These are phyloP conservation scores for Phytophthora pseudosyringae DNA, from an alignment of 352 stramenopile genomes.

Conservation along the genomic window DNA sequence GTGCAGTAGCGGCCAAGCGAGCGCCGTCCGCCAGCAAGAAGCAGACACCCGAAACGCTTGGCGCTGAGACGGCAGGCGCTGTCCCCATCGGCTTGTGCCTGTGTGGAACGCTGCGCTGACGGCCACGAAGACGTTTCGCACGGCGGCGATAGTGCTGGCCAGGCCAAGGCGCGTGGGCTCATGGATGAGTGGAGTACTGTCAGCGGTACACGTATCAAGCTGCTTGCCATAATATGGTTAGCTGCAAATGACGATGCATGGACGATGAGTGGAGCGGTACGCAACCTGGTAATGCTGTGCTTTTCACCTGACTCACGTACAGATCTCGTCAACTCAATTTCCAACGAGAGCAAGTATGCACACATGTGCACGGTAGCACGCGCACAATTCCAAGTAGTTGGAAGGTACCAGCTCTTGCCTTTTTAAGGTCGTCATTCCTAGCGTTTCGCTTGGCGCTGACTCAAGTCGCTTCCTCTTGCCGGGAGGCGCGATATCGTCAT, in stretches of 20 bases:
- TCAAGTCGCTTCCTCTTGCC: neutral
- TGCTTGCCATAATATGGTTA: neutral
- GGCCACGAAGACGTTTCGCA: constrained; percentile 4
- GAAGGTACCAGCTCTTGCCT: neutral
- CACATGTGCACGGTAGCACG: neutral
- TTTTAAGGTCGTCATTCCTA: neutral
- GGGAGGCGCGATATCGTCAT: neutral
- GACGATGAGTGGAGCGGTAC: neutral
- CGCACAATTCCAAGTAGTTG: neutral
- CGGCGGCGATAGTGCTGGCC: neutral
- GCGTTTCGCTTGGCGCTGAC: neutral
- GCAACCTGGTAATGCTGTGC: constrained; percentile 10
- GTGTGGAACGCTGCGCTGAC: neutral
- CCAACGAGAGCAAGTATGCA: neutral
- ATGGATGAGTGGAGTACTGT: constrained; percentile 11
- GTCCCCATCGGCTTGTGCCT: neutral
- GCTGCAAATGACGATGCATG: neutral
- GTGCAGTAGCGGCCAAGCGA: constrained; percentile 1
- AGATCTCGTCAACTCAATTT: constrained; percentile 3
- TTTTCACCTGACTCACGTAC: constrained; percentile 7
- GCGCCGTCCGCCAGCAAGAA: neutral
- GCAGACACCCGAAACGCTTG: constrained; percentile 15
- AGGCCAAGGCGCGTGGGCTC: neutral
- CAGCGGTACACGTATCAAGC: neutral
- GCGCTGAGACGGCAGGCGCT: constrained; percentile 5